phyloP scores from a whole-genome alignment of 2,329 filamentous ascomycete genomes.

The Colletotrichum endophyticum region DNA sequence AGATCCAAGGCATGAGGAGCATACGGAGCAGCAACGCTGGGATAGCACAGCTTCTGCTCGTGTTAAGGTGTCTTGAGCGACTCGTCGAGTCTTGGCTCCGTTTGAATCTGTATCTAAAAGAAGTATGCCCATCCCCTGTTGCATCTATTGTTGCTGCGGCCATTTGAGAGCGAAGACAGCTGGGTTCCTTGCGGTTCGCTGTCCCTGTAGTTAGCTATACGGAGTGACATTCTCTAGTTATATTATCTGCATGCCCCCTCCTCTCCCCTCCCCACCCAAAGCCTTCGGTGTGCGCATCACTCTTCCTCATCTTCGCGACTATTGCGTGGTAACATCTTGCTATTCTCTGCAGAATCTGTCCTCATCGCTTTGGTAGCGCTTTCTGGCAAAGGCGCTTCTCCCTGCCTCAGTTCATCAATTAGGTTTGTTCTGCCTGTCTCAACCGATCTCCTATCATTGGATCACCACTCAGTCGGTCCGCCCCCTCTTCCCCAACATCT shows the following conservation, averaged over 20 bases:
- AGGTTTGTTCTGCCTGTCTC: not conserved
- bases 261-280: not conserved
- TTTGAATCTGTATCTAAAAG: not conserved
- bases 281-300: not conserved
- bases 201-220: not conserved
- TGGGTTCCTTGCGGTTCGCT: not conserved
- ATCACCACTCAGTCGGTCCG: not conserved
- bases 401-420: not conserved
- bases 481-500: not conserved
- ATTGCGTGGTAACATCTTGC: not conserved
- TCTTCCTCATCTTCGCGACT: not conserved
- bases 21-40: not conserved
- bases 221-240: not conserved
- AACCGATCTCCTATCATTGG: not conserved
- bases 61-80: not conserved
- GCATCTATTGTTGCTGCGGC: not conserved
- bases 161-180: not conserved
- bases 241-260: not conserved
- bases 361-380: not conserved
- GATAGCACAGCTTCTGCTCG: not conserved
- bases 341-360: not conserved
- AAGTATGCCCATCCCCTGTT: not conserved
- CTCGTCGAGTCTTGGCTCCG: constrained; percentile 8
- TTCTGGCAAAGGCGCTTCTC: not conserved
- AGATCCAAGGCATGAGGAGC: not conserved